Evolutionary conservation across 2,329 filamentous ascomycete species (phyloP), one percentile per base, ranked within the genome.

Genomic region (Passalora sequoiae): DNA sequence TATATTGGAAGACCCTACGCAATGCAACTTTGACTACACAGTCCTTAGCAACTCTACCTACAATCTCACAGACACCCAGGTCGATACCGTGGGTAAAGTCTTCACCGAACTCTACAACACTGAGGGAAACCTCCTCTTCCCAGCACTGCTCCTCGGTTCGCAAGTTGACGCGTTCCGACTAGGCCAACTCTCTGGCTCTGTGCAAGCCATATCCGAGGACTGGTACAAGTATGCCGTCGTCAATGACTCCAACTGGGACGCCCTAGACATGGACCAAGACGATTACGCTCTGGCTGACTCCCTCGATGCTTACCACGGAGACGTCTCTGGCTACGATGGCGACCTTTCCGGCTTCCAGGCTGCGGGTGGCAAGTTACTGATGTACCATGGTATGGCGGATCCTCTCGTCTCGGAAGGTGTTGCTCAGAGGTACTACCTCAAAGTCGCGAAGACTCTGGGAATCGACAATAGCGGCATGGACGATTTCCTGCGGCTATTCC

Each of bases 211-310:
- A 49, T 67, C 68, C 3, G 55, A 56, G 6, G 70, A 74, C 54
- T 77, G 71, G 72, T 73, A 71, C 61, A 64, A 63, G 27, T 74
- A 73, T 51, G 73, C 62, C 9, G 61, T 76, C 35, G 71, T 70
- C 61, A 69, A 70, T 49, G 60, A 72, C 51, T 59, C 66, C 1
- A 57, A 41, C 46, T 75, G 67, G 66, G 61, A 71, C 43, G 62
- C 69, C 1, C 50, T 58, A 1, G 64, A 55, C 2, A 56, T 72
- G 25, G 62, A 58, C 12, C 48, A 62, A 4, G 53, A 57, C n/a
- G 72, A 75, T 51, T 71, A 68, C 50, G 60, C 62, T 27, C 51
- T 57, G n/a, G 63, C 63, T 2, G 60, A 62, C 15, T 55, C 53
- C 4, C 57, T 60, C 7, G 66, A 71, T 38, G 66, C 50, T 38